Conservation (phyloP, 2,329 filamentous ascomycete genomes). For the Colletotrichum spinosum region DNA sequence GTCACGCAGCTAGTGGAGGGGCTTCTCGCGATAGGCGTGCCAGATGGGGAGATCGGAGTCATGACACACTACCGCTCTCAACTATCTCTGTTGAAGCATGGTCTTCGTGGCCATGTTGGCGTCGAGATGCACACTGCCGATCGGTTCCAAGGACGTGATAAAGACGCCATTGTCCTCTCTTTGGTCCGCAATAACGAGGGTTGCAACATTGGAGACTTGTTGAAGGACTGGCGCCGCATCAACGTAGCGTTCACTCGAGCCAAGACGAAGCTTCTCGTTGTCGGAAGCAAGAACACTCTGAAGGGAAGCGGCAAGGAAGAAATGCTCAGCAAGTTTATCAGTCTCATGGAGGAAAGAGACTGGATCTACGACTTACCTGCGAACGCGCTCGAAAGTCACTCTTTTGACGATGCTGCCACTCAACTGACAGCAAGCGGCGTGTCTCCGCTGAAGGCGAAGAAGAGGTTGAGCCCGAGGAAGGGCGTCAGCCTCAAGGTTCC, state of each 20-base stretch:
- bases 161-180: slow-evolving; percentile 88
- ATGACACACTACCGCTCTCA: slow-evolving; percentile 98
- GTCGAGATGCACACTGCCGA: slow-evolving; percentile 98
- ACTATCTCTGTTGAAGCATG: slow-evolving; percentile 82
- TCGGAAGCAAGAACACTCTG: slow-evolving; percentile 85
- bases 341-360: slow-evolving; percentile 78
- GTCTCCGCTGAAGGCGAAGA: slow-evolving; percentile 26
- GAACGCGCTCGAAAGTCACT: slow-evolving; percentile 74
- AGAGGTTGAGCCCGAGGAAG: slow-evolving; percentile 17
- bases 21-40: slow-evolving; percentile 80
- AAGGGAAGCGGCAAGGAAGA: slow-evolving; percentile 78
- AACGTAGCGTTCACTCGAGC: slow-evolving; percentile 97
- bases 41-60: slow-evolving; percentile 84
- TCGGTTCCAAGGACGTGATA: slow-evolving; percentile 96
- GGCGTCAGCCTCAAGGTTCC: not conserved
- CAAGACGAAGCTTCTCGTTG: slow-evolving; percentile 88
- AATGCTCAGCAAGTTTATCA: slow-evolving; percentile 81
- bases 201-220: slow-evolving; percentile 86
- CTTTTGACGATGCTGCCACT: slow-evolving; percentile 70
- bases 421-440: slow-evolving; percentile 54
- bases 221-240: slow-evolving; percentile 92
- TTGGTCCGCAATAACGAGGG: slow-evolving; percentile 89
- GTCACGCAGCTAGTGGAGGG: slow-evolving; percentile 84
- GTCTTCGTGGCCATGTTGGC: slow-evolving; percentile 68
- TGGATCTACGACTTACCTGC: slow-evolving; percentile 83